Base-by-base conservation (phyloP, 495 filamentous ascomycete genomes). In the Aspergillus nanangensis region DNA sequence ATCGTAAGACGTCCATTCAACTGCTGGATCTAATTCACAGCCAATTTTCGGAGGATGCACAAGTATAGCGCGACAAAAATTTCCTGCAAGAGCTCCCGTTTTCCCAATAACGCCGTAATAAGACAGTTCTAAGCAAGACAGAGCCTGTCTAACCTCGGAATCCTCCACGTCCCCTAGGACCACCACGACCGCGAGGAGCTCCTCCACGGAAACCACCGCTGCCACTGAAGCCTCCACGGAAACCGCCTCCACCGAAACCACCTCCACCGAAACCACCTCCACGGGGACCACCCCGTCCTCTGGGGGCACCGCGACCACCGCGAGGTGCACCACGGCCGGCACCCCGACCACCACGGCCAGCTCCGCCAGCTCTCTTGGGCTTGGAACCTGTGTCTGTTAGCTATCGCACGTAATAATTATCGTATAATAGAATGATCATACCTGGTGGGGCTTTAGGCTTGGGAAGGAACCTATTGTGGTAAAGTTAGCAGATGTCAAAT, bases 401-500 rank as follows among this genome's bases (percentile, higher is more conserved):
- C n/a, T n/a, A n/a, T n/a, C n/a, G n/a, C n/a, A n/a, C n/a, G 27
- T 39, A 33, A 24, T 52, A 27, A 38, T 41, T 34, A 44, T 42
- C 14, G 38, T 23, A 17, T 15, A 24, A 9, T n/a, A 52, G 41
- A 55, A 10, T 69, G 69, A 17, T 72, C 74, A n/a, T 78, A 67
- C 83, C 83, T 44, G 86, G 84, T 32, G 83, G 81, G 34, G 87
- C 81, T 74, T 95, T 95, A 7, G 93, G 91, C 77, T 88, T 95
- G 38, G 93, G 93, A 27, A 98, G 75, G 77, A 98, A 98, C 57
- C 82, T 85, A 52, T 35, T 17, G 22, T 38, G 4, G 14, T 7
- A 5, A 24, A 32, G 48, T 53, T 33, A 60, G 48, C 13, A 33
- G 9, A 9, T 18, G 2, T 42, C 10, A 7, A 4, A 4, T 11